Base-by-base conservation (phyloP, 257 asterid genomes). In the Craterostigma plantagineum region DNA sequence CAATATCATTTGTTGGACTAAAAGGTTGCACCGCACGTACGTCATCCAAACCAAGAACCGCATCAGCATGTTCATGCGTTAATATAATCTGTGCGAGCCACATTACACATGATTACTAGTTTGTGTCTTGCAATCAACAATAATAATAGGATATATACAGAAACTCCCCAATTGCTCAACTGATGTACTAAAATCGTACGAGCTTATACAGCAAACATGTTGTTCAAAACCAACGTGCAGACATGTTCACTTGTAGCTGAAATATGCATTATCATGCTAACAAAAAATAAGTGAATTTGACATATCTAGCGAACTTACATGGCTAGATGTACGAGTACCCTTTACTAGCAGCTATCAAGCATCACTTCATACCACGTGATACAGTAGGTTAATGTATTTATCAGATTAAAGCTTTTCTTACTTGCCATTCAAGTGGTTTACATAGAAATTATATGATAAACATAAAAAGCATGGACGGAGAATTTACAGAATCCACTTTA, bases 31-130 rank as follows among this genome's bases (percentile, higher is more conserved):
- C 95, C 37, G 61, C 38, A 5, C 98, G 93, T 62, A 90, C 53
- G 51, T 90, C 98, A 54, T 90, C 98, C 71, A 90, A 72, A 56
- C 98, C 98, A 58, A 90, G 95, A 72, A 76, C 76, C 39, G 98
- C 95, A 60, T 83, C 98, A 67, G 98, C 95, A 65, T 90, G 98
- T 64, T 83, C 95, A 64, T 90, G 98, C 53, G 98, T 79, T 66
- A 90, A 68, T 66, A 90, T 61, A 54, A 90, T 73, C 98, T 83
- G 90, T 49, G 53, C 23, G 61, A 46, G 45, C 46, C 44, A 55
- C 15, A 55, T 62, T 38, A 54, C 16, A 37, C 46, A 50, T 34
- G 36, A 45, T 41, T 11, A 14, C 10, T 11, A 11, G 1, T 8
- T 9, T 7, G 16, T n/a, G 8, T 40, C 45, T 11, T 40, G 13